Conservation (phyloP, 2,329 filamentous ascomycete species). For the Ophiocordyceps polyrhachis-furcata region DNA sequence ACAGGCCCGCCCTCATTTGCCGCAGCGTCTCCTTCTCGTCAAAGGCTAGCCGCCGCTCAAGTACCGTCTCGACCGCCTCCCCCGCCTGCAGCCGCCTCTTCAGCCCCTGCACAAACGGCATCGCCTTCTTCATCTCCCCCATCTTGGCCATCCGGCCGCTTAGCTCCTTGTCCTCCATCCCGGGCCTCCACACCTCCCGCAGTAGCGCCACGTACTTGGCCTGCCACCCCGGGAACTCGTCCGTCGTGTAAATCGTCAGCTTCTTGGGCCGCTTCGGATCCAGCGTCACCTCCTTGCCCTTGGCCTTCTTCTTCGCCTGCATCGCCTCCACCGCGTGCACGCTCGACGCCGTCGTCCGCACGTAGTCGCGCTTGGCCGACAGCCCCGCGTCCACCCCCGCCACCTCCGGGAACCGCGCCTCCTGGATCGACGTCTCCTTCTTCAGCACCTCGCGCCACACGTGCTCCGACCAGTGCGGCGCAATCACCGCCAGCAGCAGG, state of each 20-base stretch:
- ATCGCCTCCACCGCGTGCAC: conserved; percentile 65
- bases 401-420: conserved; percentile 38
- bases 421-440: conserved; percentile 59
- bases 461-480: conserved; percentile 88
- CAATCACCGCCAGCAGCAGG: conserved; percentile 62
- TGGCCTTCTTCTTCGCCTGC: conserved; percentile 75
- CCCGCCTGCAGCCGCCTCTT: conserved; percentile 67
- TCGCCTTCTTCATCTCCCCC: conserved; percentile 87
- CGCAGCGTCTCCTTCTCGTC: conserved; percentile 60
- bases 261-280: conserved; percentile 87
- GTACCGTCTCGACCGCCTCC: conserved; percentile 46
- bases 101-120: conserved; percentile 82
- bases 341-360: conserved; percentile 54
- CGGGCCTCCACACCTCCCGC: conserved; percentile 46
- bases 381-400: conserved; percentile 46
- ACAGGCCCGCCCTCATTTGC: conserved; percentile 64
- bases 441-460: conserved; percentile 84
- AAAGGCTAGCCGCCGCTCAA: conserved; percentile 72
- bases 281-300: conserved; percentile 72
- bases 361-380: conserved; percentile 66
- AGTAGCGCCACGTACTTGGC: conserved; percentile 73
- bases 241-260: conserved; percentile 68
- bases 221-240: conserved; percentile 77
- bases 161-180: conserved; percentile 52
- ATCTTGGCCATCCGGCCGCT: conserved; percentile 64